These are phyloP conservation scores for Penicillium sp. DNA, from an alignment of 2,329 filamentous ascomycete genomes.

Conservation along the genomic window DNA sequence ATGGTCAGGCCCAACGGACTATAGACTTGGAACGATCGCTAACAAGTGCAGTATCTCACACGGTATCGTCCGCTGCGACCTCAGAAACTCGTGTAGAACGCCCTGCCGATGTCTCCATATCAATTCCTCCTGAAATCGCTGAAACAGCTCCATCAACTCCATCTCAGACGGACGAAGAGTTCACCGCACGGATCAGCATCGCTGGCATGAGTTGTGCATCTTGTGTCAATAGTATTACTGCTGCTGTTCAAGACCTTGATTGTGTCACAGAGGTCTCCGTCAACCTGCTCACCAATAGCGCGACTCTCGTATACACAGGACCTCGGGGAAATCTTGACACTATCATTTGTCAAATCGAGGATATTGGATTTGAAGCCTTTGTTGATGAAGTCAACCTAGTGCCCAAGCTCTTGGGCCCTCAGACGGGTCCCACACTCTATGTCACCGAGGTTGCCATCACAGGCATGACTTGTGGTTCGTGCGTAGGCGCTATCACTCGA, in stretches of 20 bases:
- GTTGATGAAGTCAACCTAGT: slow-evolving; percentile 44
- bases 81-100: slow-evolving; percentile 13
- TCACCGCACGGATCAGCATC: slow-evolving; percentile 55
- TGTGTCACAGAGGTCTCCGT: slow-evolving; percentile 66
- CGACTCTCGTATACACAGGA: slow-evolving; percentile 63
- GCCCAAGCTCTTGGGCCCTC: slow-evolving; percentile 10
- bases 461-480: slow-evolving; percentile 66
- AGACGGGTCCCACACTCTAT: slow-evolving; percentile 28
- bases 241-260: slow-evolving; percentile 62
- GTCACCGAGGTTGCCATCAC: slow-evolving; percentile 58
- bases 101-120: background rate
- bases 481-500: slow-evolving; percentile 56
- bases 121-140: slow-evolving; percentile 10
- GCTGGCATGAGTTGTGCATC: slow-evolving; percentile 77
- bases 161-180: slow-evolving; percentile 24
- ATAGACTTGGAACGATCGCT: slow-evolving; percentile 1
- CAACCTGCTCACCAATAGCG: slow-evolving; percentile 72
- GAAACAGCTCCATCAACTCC: slow-evolving; percentile 13
- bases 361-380: slow-evolving; percentile 56
- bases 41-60: background rate
- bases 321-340: slow-evolving; percentile 53
- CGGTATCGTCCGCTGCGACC: slow-evolving; percentile 7
- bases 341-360: slow-evolving; percentile 57
- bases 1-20: slow-evolving; percentile 7
- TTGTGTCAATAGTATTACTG: slow-evolving; percentile 68